phyloP scores from a whole-genome alignment of 805 yeast species.

The Geotrichum ghanense region DNA sequence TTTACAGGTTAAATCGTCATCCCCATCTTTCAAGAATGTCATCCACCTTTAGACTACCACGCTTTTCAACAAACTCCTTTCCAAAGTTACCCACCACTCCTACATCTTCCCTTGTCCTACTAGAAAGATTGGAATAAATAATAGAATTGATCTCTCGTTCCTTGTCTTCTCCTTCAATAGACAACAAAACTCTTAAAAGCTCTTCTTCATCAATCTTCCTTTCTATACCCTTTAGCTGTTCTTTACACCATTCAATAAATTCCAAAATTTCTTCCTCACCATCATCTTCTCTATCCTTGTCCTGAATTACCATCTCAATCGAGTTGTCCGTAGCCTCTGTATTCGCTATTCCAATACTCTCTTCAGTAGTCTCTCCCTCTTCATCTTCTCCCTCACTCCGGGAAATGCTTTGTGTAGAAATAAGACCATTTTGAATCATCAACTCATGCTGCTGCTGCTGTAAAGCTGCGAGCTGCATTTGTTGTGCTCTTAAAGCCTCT shows the following conservation, averaged over 20 bases:
- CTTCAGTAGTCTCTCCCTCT: background rate
- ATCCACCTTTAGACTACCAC: background rate
- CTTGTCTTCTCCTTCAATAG: background rate
- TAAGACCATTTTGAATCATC: background rate
- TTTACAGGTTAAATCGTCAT: too few relatives aligned
- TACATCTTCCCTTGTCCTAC: too few relatives aligned
- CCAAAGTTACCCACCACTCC: background rate
- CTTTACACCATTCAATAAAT: background rate
- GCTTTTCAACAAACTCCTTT: background rate
- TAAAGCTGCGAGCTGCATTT: background rate
- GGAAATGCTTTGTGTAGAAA: background rate
- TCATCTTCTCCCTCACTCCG: background rate
- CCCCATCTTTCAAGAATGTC: background rate
- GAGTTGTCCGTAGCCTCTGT: background rate
- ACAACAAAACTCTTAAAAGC: background rate
- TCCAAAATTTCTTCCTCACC: background rate
- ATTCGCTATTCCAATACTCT: background rate
- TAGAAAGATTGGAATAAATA: background rate
- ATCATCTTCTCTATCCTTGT: background rate
- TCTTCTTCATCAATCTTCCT: background rate
- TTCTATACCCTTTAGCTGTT: background rate
- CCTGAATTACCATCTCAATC: background rate
- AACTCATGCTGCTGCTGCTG: constrained; percentile 1
- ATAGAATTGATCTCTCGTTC: background rate
- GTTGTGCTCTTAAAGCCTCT: background rate